Conservation (phyloP, 176 grass and related monocot species). For the Carex parvula region DNA sequence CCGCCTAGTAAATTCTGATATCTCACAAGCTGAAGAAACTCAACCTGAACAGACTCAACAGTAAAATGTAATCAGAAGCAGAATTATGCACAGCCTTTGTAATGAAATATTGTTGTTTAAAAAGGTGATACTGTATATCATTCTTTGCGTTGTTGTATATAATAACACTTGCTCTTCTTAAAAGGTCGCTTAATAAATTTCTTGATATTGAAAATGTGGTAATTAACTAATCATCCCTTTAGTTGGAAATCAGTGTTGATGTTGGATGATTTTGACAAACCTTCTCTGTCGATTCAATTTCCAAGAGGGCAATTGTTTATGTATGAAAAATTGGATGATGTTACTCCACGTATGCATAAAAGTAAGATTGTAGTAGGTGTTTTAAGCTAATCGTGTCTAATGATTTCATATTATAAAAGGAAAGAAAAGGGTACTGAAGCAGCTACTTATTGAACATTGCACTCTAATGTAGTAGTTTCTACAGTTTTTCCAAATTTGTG, state of each 20-base stretch:
- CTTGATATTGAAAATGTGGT: not conserved
- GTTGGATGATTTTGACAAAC: not conserved
- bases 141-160: not conserved
- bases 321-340: not conserved
- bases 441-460: not conserved
- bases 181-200: not conserved
- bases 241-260: not conserved
- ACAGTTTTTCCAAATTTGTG: not conserved
- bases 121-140: not conserved
- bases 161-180: not conserved
- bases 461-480: not conserved
- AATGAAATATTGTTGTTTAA: not conserved
- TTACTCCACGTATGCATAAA: not conserved
- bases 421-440: not conserved
- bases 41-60: not conserved
- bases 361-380: not conserved
- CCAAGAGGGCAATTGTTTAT: not conserved
- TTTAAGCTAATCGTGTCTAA: not conserved
- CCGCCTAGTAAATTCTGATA: slow-evolving; percentile 21
- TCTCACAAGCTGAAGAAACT: slow-evolving; percentile 16
- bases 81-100: not conserved
- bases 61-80: not conserved
- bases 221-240: not conserved
- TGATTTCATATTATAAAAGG: not conserved
- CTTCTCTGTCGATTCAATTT: not conserved